Evolutionary conservation across 129 eudicot species (phyloP), one percentile per base, ranked within the genome.

Genomic region (Chrysanthemum seticuspe): DNA sequence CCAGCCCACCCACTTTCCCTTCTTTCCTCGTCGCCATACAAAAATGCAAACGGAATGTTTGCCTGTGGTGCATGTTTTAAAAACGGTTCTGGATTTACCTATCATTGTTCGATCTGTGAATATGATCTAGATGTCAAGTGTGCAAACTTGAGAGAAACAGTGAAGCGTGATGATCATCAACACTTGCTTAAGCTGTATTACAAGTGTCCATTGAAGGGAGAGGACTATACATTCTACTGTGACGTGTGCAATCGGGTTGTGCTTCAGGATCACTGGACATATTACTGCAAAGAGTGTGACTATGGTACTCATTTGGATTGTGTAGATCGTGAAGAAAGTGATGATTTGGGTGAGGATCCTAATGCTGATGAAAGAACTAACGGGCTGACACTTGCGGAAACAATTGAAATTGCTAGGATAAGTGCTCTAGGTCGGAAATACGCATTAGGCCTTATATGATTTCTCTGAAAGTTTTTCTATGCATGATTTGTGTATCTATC

Each of bases 1-100:
- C 78, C 87, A 14, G 57, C 66, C 10, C 93, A 87, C 60, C 89
- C 83, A 8, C 74, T 84, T 2, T 31, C 65, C 62, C 78, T 87
- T 56, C 53, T 77, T 40, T 61, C 10, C 47, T 7, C 55, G 16
- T 19, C 76, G 13, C 60, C 70, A 55, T 68, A 73, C 65, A 40
- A 61, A 3, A 60, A 77, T 4, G 34, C 19, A 74, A 63, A 52
- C 3, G 66, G 25, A 34, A 63, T 36, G 61, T 82, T 79, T 80
- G 69, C 71, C 11, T 87, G 93, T 70, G 68, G 77, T 13, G 92
- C 92, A 1, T 87, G 89, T 60, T 76, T 75, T 16, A 27, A 55
- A 1, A 59, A 72, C 3, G 82, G 84, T 12, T 40, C 50, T 13
- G 84, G 68, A 1, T 87, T 83, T 47, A 50, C 70, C 2, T 87